Base-by-base conservation (phyloP, 192 early-diverging fungal species). In the Jimgerdemannia lactiflua region DNA sequence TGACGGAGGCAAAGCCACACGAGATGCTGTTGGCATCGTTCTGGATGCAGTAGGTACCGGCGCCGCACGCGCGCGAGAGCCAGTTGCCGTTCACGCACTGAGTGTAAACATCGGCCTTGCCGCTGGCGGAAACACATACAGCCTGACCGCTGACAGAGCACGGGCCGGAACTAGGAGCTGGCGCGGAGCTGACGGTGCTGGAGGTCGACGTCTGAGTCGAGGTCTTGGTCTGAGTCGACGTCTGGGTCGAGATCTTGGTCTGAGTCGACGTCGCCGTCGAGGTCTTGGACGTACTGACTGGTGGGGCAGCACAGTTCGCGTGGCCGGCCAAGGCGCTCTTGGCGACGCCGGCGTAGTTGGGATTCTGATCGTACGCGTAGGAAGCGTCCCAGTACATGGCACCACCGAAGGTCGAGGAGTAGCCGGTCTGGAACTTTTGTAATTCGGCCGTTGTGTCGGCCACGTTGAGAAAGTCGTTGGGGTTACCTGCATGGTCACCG, bases 31-130 rank as follows among this genome's bases (percentile, higher is more conserved):
- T 18, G 19, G 64, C 14, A 14, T 14, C 19, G 14, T 14, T 65
- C 64, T 65, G 64, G 14, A 65, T 18, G 64, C 64, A 65, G 14
- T 18, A 14, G 64, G 64, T 65, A 19, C 64, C 64, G 14, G 64
- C 14, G 14, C 64, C 64, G 19, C 64, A 65, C 14, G 64, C 64
- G 14, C 64, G 14, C 64, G 64, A 18, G 14, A 65, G 19, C 64
- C 64, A 65, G 64, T 19, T 65, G 14, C 64, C 64, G 64, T 65
- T 65, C 19, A 65, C 64, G 64, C 64, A 65, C 19, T 65, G 64
- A 65, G 14, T 65, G 64, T 65, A 65, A 19, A 0, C 64, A 1
- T 14, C 64, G 14, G 64, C 14, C 14, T 14, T 18, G 64, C 19
- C 19, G 64, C 14, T 14, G 14, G 64, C 64, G 14, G 64, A 65